Evolutionary conservation across 441 rosid genomes (phyloP).

Genomic region (Aquilaria agallochum): DNA sequence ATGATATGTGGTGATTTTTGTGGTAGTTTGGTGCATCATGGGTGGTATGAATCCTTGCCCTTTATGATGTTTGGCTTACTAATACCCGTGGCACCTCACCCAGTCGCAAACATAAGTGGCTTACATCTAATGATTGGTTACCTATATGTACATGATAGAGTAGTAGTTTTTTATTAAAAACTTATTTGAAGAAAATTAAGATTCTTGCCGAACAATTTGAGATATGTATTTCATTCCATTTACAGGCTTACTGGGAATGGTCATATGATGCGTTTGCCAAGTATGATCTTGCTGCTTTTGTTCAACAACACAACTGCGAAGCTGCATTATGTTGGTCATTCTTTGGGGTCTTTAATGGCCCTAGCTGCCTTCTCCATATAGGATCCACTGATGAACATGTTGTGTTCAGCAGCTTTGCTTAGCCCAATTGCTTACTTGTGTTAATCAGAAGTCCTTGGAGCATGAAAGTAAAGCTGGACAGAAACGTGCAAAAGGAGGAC

Average conservation of each 20-base stretch:
- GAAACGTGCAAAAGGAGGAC: too few relatives aligned
- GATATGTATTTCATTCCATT: not conserved
- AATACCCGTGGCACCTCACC: conserved; percentile 35
- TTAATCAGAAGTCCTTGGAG: too few relatives aligned
- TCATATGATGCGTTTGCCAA: conserved; percentile 38
- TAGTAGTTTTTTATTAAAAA: not conserved
- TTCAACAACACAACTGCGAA: conserved; percentile 27
- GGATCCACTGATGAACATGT: too few relatives aligned
- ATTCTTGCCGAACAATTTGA: too few relatives aligned
- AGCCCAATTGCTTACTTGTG: too few relatives aligned
- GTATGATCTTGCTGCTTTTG: conserved; percentile 31
- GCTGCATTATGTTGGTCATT: conserved; percentile 42
- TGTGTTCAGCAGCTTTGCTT: too few relatives aligned
- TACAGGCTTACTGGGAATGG: conserved; percentile 52
- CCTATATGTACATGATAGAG: too few relatives aligned
- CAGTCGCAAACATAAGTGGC: not conserved
- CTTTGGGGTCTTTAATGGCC: conserved; percentile 22
- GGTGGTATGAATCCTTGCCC: conserved; percentile 23
- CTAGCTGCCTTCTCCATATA: too few relatives aligned
- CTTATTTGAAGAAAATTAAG: too few relatives aligned
- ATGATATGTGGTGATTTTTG: not conserved
- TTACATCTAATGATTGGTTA: too few relatives aligned
- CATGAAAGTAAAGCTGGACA: too few relatives aligned
- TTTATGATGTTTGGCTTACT: conserved; percentile 35
- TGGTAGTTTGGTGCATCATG: conserved; percentile 36